Percentiles rank a stretch among this genome's conserved stretches.
These are phyloP conservation scores for Aphanoascus verrucosus DNA, from an alignment of 2,329 filamentous ascomycete genomes.

Conservation along the genomic window DNA sequence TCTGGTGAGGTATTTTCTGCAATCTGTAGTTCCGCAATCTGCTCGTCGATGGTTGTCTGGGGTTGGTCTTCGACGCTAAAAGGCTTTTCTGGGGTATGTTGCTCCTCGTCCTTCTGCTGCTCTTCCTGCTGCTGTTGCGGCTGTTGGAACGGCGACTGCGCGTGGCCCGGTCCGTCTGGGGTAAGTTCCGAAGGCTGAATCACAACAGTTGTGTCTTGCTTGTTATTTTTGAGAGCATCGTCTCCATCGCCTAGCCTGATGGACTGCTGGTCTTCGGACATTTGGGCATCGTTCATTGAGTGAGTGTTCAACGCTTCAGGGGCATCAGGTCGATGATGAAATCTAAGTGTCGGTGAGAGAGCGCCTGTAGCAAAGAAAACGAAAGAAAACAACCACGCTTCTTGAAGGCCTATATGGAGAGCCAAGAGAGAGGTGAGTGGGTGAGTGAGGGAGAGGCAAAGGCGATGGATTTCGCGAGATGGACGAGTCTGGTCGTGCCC, in stretches of 20 bases:
- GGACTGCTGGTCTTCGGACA: conserved; percentile 1
- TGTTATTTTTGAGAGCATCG: not conserved
- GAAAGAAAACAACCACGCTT: not conserved
- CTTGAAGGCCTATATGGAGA: not conserved
- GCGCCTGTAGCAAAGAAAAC: not conserved
- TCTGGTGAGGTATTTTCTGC: not conserved
- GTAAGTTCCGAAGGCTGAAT: not conserved
- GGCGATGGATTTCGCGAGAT: not conserved
- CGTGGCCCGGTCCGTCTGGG: not conserved
- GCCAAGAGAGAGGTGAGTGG: not conserved
- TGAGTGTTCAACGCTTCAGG: not conserved
- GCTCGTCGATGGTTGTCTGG: not conserved
- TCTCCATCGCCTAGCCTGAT: not conserved
- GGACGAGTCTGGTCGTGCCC: not conserved
- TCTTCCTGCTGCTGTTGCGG: not conserved
- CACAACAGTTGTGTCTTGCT: not conserved
- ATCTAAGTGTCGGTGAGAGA: not conserved
- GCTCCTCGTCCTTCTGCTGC: not conserved
- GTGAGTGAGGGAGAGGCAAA: not conserved
- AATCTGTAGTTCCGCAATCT: not conserved
- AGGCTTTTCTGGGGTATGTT: not conserved
- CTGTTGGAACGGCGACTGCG: not conserved
- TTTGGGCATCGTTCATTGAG: conserved; percentile 5
- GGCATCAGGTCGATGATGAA: not conserved
- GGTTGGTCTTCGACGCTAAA: not conserved